Evolutionary conservation across 1,284 basidiomycete genomes (phyloP).

Genomic region (Sanghuangporus sanghuang): DNA sequence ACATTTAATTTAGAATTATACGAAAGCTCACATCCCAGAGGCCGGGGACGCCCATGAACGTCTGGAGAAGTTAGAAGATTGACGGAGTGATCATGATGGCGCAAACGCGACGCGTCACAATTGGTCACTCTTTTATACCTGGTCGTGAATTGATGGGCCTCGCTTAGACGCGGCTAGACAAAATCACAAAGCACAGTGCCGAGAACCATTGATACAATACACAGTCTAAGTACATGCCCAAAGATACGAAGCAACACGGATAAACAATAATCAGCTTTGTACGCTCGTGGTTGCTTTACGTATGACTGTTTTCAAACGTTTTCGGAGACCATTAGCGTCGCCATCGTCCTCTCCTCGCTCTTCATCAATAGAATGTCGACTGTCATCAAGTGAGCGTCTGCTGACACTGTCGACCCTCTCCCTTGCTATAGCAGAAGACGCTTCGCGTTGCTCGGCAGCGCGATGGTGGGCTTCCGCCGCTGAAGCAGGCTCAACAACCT

Average conservation of each 20-base stretch:
- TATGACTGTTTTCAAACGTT: slow-evolving; percentile 14
- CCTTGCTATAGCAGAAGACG: neutral
- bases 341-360: neutral
- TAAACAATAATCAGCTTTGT: neutral
- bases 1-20: neutral
- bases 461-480: slow-evolving; percentile 12
- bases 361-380: slow-evolving; percentile 10
- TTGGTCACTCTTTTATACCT: neutral
- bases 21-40: slow-evolving; percentile 28
- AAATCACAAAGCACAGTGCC: neutral
- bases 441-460: slow-evolving; percentile 3
- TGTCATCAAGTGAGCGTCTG: slow-evolving; percentile 2
- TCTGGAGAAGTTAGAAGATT: neutral
- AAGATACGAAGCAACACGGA: neutral
- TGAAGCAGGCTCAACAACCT: slow-evolving; percentile 53
- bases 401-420: neutral
- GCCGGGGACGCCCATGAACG: slow-evolving; percentile 28
- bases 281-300: slow-evolving; percentile 2
- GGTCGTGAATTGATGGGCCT: too few relatives aligned
- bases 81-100: neutral
- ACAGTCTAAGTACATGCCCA: neutral
- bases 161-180: neutral
- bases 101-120: neutral
- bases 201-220: neutral
- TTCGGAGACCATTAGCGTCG: slow-evolving; percentile 5